Evolutionary conservation across 2,329 filamentous ascomycete species (phyloP).

Genomic region (Cladophialophora chaetospira): DNA sequence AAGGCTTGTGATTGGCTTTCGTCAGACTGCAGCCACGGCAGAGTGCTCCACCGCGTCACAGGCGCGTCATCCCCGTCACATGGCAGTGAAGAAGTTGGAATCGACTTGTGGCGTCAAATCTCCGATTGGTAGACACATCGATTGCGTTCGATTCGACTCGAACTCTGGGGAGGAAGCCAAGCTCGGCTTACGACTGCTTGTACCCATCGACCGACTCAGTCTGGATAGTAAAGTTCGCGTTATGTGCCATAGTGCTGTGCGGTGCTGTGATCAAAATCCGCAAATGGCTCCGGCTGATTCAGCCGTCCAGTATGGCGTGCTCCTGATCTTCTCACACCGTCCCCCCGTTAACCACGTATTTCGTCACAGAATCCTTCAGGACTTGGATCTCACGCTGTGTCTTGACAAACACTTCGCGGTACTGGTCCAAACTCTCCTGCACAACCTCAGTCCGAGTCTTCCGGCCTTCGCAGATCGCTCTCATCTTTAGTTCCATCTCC

Average conservation of each 20-base stretch:
- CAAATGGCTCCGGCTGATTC: not conserved
- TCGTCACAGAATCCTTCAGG: slow-evolving; percentile 60
- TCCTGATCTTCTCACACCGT: slow-evolving; percentile 9
- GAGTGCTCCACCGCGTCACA: slow-evolving; percentile 16
- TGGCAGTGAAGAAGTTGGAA: not conserved
- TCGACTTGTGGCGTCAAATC: slow-evolving; percentile 14
- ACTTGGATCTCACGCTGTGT: slow-evolving; percentile 73
- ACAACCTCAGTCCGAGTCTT: slow-evolving; percentile 75
- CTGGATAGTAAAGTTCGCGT: no score
- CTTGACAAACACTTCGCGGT: slow-evolving; percentile 80
- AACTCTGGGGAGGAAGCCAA: not conserved
- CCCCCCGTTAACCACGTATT: slow-evolving; percentile 53
- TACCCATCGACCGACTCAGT: no score
- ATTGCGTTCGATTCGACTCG: not conserved
- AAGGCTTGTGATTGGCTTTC: slow-evolving; percentile 9
- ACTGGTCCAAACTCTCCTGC: slow-evolving; percentile 80
- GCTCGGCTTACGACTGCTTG: not conserved
- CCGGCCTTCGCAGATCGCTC: slow-evolving; percentile 87
- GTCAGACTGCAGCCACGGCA: slow-evolving; percentile 12
- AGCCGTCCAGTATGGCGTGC: not conserved
- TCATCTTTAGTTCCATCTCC: slow-evolving; percentile 98
- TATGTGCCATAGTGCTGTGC: not conserved
- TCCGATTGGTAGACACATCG: slow-evolving; percentile 4
- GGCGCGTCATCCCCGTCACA: slow-evolving; percentile 17
- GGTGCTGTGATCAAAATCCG: not conserved